Evolutionary conservation across 163 green algal genomes (phyloP).

Genomic region (Prototheca wickerhamii): DNA sequence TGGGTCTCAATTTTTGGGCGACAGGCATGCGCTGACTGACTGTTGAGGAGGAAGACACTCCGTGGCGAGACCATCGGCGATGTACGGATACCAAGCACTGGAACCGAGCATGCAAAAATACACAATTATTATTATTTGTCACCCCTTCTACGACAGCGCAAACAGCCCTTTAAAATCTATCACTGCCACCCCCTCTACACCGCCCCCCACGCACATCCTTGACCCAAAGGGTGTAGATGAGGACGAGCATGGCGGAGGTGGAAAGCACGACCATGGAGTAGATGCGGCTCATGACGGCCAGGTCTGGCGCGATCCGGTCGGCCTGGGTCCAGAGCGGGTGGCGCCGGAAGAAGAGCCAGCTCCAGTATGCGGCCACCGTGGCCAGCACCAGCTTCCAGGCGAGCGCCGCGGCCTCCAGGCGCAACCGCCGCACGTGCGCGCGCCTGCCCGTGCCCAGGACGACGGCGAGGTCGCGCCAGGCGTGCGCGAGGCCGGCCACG

Average conservation of each 20-base stretch:
- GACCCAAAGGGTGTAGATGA: neutral
- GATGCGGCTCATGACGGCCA: neutral
- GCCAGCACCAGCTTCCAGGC: neutral
- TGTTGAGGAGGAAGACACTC: too few species aligned
- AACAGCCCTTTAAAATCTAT: too few species aligned
- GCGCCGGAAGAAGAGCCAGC: neutral
- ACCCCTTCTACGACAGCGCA: too few species aligned
- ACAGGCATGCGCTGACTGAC: too few species aligned
- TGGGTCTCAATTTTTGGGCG: too few species aligned
- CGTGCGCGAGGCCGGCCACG: conserved; percentile 3
- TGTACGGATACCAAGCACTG: too few species aligned
- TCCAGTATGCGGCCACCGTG: neutral
- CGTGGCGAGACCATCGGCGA: too few species aligned
- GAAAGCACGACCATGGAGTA: neutral
- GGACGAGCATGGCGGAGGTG: neutral
- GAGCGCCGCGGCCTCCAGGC: neutral
- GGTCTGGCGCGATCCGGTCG: neutral
- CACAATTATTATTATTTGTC: too few species aligned
- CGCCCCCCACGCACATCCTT: neutral
- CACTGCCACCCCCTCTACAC: neutral
- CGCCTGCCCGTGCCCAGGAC: conserved; percentile 1
- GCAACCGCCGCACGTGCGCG: conserved; percentile 2
- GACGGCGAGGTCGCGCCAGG: neutral
- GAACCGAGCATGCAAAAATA: too few species aligned
- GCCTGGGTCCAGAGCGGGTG: neutral